Conservation (phyloP, 2,329 filamentous ascomycete genomes). For the Ceratocystis variospora region DNA sequence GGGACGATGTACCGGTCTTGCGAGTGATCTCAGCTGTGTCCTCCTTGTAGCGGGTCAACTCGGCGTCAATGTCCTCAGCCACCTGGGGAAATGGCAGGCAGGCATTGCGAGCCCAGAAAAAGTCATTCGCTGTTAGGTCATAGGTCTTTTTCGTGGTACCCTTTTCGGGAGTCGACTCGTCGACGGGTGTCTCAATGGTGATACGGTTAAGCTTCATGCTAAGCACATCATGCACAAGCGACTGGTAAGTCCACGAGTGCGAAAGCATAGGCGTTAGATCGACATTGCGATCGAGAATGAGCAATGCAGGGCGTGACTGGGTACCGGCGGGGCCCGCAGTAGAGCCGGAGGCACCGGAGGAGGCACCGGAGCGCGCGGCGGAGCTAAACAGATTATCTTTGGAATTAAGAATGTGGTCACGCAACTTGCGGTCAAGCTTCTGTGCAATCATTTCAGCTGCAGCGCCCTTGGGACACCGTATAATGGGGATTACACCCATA, state of each 20-base stretch:
- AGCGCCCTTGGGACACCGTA: slow-evolving; percentile 81
- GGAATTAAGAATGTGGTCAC: slow-evolving; percentile 92
- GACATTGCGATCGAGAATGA: slow-evolving; percentile 89
- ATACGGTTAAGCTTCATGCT: slow-evolving; percentile 69
- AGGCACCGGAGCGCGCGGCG: slow-evolving; percentile 38
- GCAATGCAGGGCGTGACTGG: slow-evolving; percentile 67
- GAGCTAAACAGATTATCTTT: slow-evolving; percentile 82
- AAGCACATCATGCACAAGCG: slow-evolving; percentile 55
- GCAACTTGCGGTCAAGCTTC: slow-evolving; percentile 86
- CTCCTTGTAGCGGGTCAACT: slow-evolving; percentile 88
- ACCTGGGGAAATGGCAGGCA: slow-evolving; percentile 86
- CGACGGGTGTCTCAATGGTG: slow-evolving; percentile 70
- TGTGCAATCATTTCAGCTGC: slow-evolving; percentile 89
- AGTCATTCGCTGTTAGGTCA: slow-evolving; percentile 78
- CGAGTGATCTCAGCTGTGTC: slow-evolving; percentile 88
- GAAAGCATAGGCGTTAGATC: slow-evolving; percentile 98
- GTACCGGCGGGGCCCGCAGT: slow-evolving; percentile 45
- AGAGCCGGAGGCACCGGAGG: slow-evolving; percentile 43
- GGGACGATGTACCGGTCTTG: slow-evolving; percentile 81
- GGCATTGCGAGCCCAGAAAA: slow-evolving; percentile 93
- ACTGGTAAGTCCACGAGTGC: slow-evolving; percentile 74
- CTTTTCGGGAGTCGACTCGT: slow-evolving; percentile 61
- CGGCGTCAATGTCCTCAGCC: slow-evolving; percentile 87
- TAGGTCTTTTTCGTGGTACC: slow-evolving; percentile 77
- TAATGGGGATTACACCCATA: slow-evolving; percentile 92